Evolutionary conservation across 2,329 filamentous ascomycete genomes (phyloP), one percentile per base, ranked within the genome.

Genomic region (Chaetoscypha palmicola): DNA sequence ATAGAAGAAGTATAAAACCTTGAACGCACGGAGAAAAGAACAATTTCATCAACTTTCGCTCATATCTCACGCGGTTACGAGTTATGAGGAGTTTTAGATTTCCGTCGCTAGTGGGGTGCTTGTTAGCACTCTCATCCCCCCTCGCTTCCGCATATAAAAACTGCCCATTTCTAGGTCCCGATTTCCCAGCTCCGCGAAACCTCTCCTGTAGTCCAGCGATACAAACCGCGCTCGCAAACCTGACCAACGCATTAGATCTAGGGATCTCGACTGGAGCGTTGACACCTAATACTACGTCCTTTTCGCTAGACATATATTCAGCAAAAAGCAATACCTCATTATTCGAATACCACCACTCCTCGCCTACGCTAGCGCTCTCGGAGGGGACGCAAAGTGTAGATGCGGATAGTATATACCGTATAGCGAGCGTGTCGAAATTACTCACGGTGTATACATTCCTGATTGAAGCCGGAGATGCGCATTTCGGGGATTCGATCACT

Each of bases 341-440:
- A 12, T 65, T 62, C 38, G 54, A 59, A 5, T 61, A 64, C 19
- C 62, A 62, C 17, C 62, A 65, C 62, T n/a, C 58, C 60, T 8
- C 52, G 50, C 5, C 51, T 63, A 11, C 51, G 41, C 22, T 45
- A 23, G 47, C 53, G 19, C 54, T 52, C 12, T 54, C 59, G 3
- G 54, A 58, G 7, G 64, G 66, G 1, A 61, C 64, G 5, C 59
- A 49, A 7, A 54, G 53, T 2, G 58, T 72, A 3, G 60, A 66
- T 23, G 59, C 60, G 5, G 56, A 71, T 44, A 68, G 64, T 0
- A 55, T 67, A 16, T 74, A 66, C 50, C 58, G 63, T 2, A 53
- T 68, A 3, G 66, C 60, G 11, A 72, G 69, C 48, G 54, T 72
- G 9, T 68, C 68, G 8, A 73, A 74, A 53, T 53, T 70, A 5